A percentile compares a stretch with the other conserved stretches of the same genome.
These are phyloP conservation scores for Euphorbia pulcherrima DNA, from an alignment of 345 rosid species.

Conservation along the genomic window DNA sequence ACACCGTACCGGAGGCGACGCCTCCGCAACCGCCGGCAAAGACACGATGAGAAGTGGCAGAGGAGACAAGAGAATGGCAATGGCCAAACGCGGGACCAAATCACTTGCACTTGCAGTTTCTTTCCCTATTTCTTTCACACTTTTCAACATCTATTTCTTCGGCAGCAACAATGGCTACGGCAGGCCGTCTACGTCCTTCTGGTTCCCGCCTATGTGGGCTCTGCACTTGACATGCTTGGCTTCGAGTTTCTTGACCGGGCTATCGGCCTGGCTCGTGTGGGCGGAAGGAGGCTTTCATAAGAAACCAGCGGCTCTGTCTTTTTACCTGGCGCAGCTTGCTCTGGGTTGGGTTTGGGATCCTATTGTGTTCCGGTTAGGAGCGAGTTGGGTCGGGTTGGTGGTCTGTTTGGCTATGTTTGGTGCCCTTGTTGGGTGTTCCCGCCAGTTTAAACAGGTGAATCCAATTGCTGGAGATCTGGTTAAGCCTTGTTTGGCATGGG, in stretches of 20 bases:
- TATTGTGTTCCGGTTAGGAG: conserved; percentile 45
- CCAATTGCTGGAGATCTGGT: conserved; percentile 70
- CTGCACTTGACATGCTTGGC: conserved; percentile 45
- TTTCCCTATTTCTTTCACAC: conserved; percentile 57
- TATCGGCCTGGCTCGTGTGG: conserved; percentile 92
- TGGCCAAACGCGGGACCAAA: conserved; percentile 73
- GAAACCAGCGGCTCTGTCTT: conserved; percentile 43
- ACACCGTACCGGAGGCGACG: conserved; percentile 39
- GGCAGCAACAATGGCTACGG: conserved; percentile 34
- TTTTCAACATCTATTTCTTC: conserved; percentile 43
- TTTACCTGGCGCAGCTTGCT: conserved; percentile 52
- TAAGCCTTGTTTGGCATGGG: conserved; percentile 71
- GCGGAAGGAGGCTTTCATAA: conserved; percentile 81
- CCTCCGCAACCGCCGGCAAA: conserved; percentile 13
- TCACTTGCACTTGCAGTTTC: conserved; percentile 57
- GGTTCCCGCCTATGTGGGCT: conserved; percentile 68
- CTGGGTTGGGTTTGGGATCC: conserved; percentile 56
- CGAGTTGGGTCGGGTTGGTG: conserved; percentile 43
- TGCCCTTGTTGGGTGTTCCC: conserved; percentile 51
- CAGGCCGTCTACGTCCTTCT: conserved; percentile 27
- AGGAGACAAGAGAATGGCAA: conserved; percentile 39
- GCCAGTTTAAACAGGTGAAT: conserved; percentile 46
- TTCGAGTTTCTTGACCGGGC: conserved; percentile 58
- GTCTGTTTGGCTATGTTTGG: conserved; percentile 41
- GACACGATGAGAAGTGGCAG: conserved; percentile 8